Evolutionary conservation across 2,329 filamentous ascomycete species (phyloP).

Genomic region (Phaeophleospora eucalypticola): DNA sequence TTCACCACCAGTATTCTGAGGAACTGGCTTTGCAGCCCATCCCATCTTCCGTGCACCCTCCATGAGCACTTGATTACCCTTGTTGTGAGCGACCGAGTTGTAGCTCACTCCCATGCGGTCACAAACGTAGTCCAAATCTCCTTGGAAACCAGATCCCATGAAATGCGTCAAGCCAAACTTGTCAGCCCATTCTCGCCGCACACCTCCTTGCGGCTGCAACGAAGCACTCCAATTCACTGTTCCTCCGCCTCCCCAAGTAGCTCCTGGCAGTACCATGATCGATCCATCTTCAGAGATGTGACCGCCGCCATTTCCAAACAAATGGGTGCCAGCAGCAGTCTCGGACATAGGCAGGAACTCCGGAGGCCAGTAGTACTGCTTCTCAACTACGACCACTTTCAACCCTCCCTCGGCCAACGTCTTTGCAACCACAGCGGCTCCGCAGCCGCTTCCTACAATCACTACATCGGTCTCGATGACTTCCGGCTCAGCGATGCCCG

Average conservation of each 20-base stretch:
- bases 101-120: conserved; percentile 70
- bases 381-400: conserved; percentile 75
- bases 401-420: conserved; percentile 73
- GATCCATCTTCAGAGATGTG: conserved; percentile 49
- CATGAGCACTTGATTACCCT: conserved; percentile 65
- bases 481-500: conserved; percentile 41
- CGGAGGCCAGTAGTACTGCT: conserved; percentile 71
- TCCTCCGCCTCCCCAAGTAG: conserved; percentile 71
- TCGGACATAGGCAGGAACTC: conserved; percentile 71
- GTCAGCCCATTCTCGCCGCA: conserved; percentile 76
- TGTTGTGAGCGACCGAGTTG: conserved; percentile 66
- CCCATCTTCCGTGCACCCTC: conserved; percentile 72
- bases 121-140: conserved; percentile 75
- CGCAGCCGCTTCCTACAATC: conserved; percentile 82
- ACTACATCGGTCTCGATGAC: conserved; percentile 74
- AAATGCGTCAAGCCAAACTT: conserved; percentile 66
- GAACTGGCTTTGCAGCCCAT: conserved; percentile 63
- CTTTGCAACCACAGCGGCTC: conserved; percentile 76
- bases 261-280: conserved; percentile 62
- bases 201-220: conserved; percentile 66
- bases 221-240: conserved; percentile 79
- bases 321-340: conserved; percentile 53
- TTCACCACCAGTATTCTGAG: conserved; percentile 72
- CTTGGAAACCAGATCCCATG: conserved; percentile 67
- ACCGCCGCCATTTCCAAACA: conserved; percentile 67